Percentiles rank a stretch among this genome's conserved stretches.
Evolutionary conservation across 2,329 filamentous ascomycete species (phyloP).

Genomic region (Juglanconis oblonga): DNA sequence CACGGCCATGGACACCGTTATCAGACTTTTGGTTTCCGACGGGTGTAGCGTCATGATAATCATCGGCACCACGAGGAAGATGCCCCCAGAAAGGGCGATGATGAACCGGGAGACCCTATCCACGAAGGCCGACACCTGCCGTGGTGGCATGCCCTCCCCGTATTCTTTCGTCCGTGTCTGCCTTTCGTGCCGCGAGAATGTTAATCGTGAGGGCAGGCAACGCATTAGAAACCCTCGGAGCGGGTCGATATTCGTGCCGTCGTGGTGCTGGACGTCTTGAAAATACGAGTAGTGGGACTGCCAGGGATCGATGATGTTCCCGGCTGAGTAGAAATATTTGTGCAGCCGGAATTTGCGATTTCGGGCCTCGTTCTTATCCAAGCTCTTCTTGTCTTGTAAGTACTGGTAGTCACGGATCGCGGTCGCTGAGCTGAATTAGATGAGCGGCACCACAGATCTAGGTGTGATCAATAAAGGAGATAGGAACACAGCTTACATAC

Average conservation of each 20-base stretch:
- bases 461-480: neutral
- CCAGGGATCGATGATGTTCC: conserved; percentile 9
- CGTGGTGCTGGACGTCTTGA: neutral
- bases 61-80: conserved; percentile 19
- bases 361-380: neutral
- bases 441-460: neutral
- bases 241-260: neutral
- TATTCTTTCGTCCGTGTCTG: neutral
- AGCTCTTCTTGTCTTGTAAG: neutral
- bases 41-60: conserved; percentile 16
- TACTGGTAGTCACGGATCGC: conserved; percentile 10
- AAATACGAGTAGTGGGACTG: conserved; percentile 13
- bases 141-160: neutral
- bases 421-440: neutral
- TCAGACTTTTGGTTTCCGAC: conserved; percentile 16
- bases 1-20: conserved; percentile 17
- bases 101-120: conserved; percentile 13
- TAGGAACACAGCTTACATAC: neutral
- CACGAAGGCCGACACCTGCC: conserved; percentile 15
- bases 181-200: neutral
- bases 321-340: conserved; percentile 7
- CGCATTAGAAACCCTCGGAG: neutral
- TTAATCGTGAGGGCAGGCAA: neutral
- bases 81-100: conserved; percentile 15
- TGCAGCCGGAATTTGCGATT: conserved; percentile 10